Conservation (phyloP, 2,329 filamentous ascomycete genomes). For the Chaetothyriales sp. region DNA sequence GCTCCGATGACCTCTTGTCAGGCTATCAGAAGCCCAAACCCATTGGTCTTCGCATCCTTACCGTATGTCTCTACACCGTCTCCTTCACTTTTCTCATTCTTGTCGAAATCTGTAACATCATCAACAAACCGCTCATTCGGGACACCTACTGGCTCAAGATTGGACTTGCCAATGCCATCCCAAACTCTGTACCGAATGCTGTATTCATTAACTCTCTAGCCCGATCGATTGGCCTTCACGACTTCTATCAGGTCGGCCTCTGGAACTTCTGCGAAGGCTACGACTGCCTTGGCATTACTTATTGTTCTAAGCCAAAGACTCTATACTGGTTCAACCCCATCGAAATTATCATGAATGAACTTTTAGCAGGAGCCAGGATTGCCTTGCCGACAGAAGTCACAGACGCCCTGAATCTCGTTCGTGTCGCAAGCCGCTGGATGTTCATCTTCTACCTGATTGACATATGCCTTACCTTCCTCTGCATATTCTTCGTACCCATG, state of each 20-base stretch:
- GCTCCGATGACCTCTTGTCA: conserved; percentile 15
- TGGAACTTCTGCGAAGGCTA: conserved; percentile 93
- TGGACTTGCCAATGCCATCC: conserved; percentile 69
- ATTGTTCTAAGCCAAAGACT: conserved; percentile 54
- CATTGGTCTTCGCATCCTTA: conserved; percentile 44
- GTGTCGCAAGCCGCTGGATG: conserved; percentile 68
- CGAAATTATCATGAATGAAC: conserved; percentile 61
- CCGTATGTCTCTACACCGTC: conserved; percentile 58
- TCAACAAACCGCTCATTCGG: conserved; percentile 46
- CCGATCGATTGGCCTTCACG: conserved; percentile 71
- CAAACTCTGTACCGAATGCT: conserved; percentile 55
- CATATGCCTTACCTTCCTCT: conserved; percentile 54
- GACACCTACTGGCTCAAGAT: conserved; percentile 75
- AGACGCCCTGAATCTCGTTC: conserved; percentile 60
- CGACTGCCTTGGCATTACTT: conserved; percentile 56
- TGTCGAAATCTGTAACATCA: conserved; percentile 64
- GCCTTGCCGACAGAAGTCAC: conserved; percentile 62
- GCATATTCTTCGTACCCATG: conserved; percentile 51
- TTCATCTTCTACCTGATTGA: conserved; percentile 73
- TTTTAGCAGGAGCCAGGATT: conserved; percentile 71
- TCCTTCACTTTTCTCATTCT: conserved; percentile 67
- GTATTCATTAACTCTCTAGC: conserved; percentile 76
- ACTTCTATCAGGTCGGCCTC: conserved; percentile 85
- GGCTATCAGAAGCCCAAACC: conserved; percentile 21
- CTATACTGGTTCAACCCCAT: conserved; percentile 91